Conservation (phyloP, 441 rosid genomes). For the Syzygium syzygioides region DNA sequence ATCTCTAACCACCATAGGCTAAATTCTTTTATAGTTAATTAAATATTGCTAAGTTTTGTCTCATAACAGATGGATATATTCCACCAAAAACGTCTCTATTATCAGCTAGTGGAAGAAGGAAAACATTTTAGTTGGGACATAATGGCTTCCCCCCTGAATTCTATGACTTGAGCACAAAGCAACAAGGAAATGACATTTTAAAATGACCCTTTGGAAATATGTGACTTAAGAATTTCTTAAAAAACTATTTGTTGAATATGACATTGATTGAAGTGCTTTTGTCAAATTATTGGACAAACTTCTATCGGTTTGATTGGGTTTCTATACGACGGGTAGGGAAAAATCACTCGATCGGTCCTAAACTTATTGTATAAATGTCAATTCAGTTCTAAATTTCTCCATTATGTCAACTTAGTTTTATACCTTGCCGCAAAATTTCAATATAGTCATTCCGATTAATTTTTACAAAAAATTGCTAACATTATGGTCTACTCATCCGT, state of each 20-base stretch:
- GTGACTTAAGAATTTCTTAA: background rate
- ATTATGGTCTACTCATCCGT: fast-evolving
- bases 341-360: background rate
- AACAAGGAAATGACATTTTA: slow-evolving; percentile 18
- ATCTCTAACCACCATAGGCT: slow-evolving; percentile 13
- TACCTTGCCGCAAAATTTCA: background rate
- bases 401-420: background rate
- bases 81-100: slow-evolving; percentile 26
- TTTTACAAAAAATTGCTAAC: background rate
- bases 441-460: background rate
- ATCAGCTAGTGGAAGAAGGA: slow-evolving; percentile 19
- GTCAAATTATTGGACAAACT: background rate
- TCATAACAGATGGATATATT: slow-evolving; percentile 3
- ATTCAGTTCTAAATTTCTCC: background rate
- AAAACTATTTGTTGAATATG: background rate
- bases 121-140: background rate
- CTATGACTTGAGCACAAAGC: slow-evolving; percentile 25
- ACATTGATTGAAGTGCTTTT: background rate
- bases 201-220: background rate
- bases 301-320: background rate
- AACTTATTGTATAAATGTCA: background rate
- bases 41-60: slow-evolving; percentile 16
- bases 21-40: background rate
- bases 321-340: background rate
- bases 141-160: background rate